Evolutionary conservation across 1,284 basidiomycete genomes (phyloP), one percentile per base, ranked within the genome.

Genomic region (Phlebopus sp.): DNA sequence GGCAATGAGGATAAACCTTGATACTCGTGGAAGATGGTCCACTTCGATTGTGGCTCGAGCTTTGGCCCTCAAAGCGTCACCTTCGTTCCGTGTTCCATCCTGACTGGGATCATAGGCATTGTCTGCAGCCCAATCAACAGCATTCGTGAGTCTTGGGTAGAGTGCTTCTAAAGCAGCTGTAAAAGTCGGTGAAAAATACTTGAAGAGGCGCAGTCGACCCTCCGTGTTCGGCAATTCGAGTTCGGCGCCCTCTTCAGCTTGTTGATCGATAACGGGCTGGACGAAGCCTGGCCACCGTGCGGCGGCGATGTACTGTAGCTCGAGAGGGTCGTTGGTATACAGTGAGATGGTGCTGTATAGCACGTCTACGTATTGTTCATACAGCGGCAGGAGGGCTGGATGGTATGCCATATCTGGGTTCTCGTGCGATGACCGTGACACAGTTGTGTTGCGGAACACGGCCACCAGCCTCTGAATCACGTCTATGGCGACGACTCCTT

Each of bases 241-340:
- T 17, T 64, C 64, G 6, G 58, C 52, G 8, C 56, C 57, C 30
- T 59, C 11, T 19, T 61, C 58, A 10, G 53, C 59, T 52, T 82
- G 71, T 29, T 78, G 77, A 46, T 81, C 79, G 2, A 87, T 60
- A 5, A 90, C 58, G 0, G 86, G 86, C 44, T 81, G 73, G 1
- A 84, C 76, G 57, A 88, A 90, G 1, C 80, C 82, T 0, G 88
- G 89, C 90, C 92, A 94, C 10, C 86, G 76, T 5, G 90, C 84
- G 1, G 80, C 77, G 1, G 86, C 81, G 32, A 93, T 77, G 59
- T 92, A 91, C 35, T 79, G 77, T 1, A 93, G 73, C 61, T 92
- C 90, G 38, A 77, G 60, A 0, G 83, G 78, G 53, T 90, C 81
- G 15, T 77, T 77, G 1, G 79, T 81, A 60, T 86, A 89, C 4